These are phyloP conservation scores for Didymella exigua DNA, from an alignment of 2,329 filamentous ascomycete genomes.

Conservation along the genomic window DNA sequence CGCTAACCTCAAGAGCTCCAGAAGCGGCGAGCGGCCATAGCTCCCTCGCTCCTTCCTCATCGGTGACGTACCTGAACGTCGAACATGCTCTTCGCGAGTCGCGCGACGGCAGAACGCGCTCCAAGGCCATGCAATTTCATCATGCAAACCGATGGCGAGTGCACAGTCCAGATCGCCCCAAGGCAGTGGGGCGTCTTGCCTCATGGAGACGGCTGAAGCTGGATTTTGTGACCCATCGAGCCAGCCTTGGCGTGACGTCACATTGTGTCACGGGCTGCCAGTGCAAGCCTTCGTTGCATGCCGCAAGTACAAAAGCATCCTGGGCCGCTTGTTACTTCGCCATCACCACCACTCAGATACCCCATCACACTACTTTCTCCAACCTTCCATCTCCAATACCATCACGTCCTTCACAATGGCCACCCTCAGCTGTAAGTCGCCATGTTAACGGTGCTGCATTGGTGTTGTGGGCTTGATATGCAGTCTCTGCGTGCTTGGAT, in stretches of 20 bases:
- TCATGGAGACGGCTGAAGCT: conserved; percentile 27
- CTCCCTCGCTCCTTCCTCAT: conserved; percentile 14
- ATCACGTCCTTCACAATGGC: conserved; percentile 57
- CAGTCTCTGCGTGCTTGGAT: conserved; percentile 17
- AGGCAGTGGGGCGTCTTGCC: conserved; percentile 20
- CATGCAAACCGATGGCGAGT: conserved; percentile 14
- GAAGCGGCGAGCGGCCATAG: conserved; percentile 13
- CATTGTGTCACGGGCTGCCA: conserved; percentile 28
- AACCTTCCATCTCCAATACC: conserved; percentile 23
- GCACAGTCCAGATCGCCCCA: conserved; percentile 25
- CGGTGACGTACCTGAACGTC: conserved; percentile 23
- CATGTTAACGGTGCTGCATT: background rate
- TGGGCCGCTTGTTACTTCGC: conserved; percentile 33
- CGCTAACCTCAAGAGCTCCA: conserved; percentile 9
- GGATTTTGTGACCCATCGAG: conserved; percentile 24
- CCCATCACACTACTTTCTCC: conserved; percentile 16
- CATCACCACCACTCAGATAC: conserved; percentile 22
- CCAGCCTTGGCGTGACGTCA: conserved; percentile 40
- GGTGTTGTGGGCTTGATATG: conserved; percentile 7
- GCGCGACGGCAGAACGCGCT: conserved; percentile 5
- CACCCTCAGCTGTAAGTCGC: conserved; percentile 62
- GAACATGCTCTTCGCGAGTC: conserved; percentile 1
- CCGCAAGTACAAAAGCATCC: conserved; percentile 42
- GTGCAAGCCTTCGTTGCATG: conserved; percentile 29
- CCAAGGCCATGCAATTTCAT: conserved; percentile 24